Evolutionary conservation across 495 filamentous ascomycete species (phyloP), one percentile per base, ranked within the genome.

Genomic region (Tuber magnatum): DNA sequence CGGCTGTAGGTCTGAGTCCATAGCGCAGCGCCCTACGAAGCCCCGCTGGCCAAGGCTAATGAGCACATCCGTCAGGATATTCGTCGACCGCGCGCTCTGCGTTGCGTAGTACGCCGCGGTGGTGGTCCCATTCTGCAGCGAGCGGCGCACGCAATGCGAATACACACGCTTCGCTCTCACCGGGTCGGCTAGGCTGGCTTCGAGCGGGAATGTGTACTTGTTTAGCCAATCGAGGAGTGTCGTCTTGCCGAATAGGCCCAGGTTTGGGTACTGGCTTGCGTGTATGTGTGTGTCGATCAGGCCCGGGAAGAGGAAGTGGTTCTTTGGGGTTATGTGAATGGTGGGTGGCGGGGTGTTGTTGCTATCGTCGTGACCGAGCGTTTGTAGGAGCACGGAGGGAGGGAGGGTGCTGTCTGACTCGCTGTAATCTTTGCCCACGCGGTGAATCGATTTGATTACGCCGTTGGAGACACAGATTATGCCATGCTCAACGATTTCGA

Each of bases 241-340:
- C 4, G 91, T 89, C 70, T 91, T 92, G 82, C 94, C 94, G 81
- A 97, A 97, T 79, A 98, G 89, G 71, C 94, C 94, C 10, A 88
- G 86, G 80, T 98, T 98, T 74, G 94, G 94, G 81, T 96, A 95
- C 86, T 98, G 94, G 0, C 93, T 88, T 69, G 94, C 94, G 83
- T 98, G 94, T 77, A 97, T 91, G 84, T 98, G 94, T 22, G 94
- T 97, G 84, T 98, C 94, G 93, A 98, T 91, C 82, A 98, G 97
- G 22, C 94, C 94, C 0, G 94, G 94, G 80, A 97, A 97, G 85
- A 94, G 97, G 84, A 97, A 97, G 74, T 91, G 86, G 14, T 65
- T 65, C 16, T 35, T 35, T 6, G 56, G 56, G 28, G 35, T 65
- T 32, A 35, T 18, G 14, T 4, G 28, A 20, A 65, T 65, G 35